Conservation (phyloP, 1,284 basidiomycete species). For the Moesziomyces globuligerus region DNA sequence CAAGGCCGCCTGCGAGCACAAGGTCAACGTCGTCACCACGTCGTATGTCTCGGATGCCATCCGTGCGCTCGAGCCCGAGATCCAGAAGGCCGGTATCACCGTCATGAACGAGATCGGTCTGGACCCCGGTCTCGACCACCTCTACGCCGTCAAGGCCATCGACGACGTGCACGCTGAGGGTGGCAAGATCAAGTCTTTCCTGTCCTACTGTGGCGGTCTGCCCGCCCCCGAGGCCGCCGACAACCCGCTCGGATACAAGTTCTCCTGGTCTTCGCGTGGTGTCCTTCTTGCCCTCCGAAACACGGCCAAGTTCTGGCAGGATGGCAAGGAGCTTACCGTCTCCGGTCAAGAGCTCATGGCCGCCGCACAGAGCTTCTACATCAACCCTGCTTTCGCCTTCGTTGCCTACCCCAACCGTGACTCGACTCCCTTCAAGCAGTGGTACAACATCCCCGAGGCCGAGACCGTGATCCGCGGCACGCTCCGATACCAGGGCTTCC, state of each 20-base stretch:
- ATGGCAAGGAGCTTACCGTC: conserved; percentile 57
- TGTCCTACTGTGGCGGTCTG: conserved; percentile 95
- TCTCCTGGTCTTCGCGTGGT: conserved; percentile 97
- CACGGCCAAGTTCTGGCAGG: conserved; percentile 77
- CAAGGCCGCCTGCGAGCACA: conserved; percentile 92
- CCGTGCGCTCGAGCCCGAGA: conserved; percentile 84
- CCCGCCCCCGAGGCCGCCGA: conserved; percentile 88
- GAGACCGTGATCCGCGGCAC: conserved; percentile 93
- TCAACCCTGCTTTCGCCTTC: conserved; percentile 93
- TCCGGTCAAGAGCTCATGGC: conserved; percentile 64
- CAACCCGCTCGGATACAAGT: conserved; percentile 99
- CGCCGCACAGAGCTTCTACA: conserved; percentile 88
- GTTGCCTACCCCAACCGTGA: conserved; percentile 98
- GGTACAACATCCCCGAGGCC: conserved; percentile 92
- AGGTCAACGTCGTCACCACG: conserved; percentile 95
- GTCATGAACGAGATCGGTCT: conserved; percentile 99
- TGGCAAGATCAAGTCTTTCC: conserved; percentile 89
- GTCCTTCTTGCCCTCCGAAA: conserved; percentile 95
- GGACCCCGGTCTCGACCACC: conserved; percentile 94
- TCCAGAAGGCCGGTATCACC: conserved; percentile 87
- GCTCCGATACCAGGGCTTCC: conserved; percentile 96
- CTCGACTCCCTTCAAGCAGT: conserved; percentile 83
- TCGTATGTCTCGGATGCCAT: conserved; percentile 94
- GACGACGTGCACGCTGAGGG: conserved; percentile 91
- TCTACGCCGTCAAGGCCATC: conserved; percentile 97